A percentile compares a stretch with the other conserved stretches of the same genome.
These are phyloP conservation scores for Berkeleyomyces rouxiae DNA, from an alignment of 2,329 filamentous ascomycete species.

Conservation along the genomic window DNA sequence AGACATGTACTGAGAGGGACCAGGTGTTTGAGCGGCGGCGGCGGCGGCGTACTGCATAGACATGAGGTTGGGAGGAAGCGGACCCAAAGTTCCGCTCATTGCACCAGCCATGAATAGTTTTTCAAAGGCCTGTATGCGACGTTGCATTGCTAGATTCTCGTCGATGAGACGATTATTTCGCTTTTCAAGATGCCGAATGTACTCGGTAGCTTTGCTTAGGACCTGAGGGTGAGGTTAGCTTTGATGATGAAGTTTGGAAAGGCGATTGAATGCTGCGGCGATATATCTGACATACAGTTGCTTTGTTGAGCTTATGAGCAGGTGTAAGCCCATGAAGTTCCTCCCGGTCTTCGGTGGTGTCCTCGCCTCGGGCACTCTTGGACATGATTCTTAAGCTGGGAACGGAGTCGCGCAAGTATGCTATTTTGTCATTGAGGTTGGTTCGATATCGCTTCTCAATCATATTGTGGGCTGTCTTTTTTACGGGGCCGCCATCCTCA, in stretches of 20 bases:
- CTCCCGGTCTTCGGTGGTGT: constrained; percentile 57
- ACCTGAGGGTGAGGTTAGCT: constrained; percentile 31
- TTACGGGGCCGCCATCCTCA: constrained; percentile 37
- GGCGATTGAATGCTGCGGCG: not conserved
- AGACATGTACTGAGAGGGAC: constrained; percentile 22
- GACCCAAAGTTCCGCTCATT: constrained; percentile 43
- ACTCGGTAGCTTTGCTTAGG: constrained; percentile 87
- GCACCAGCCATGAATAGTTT: constrained; percentile 69
- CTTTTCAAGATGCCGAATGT: constrained; percentile 86
- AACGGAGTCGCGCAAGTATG: constrained; percentile 77
- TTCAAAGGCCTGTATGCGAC: constrained; percentile 55
- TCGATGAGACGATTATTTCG: constrained; percentile 67
- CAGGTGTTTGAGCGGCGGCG: constrained; percentile 16
- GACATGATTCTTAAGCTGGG: constrained; percentile 76
- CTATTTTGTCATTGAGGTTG: constrained; percentile 94
- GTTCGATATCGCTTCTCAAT: constrained; percentile 95
- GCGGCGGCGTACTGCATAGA: constrained; percentile 31
- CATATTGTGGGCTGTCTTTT: constrained; percentile 96
- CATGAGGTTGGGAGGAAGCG: constrained; percentile 36
- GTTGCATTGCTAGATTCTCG: constrained; percentile 66
- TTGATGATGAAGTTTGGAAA: not conserved
- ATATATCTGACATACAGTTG: constrained; percentile 41
- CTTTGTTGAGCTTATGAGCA: constrained; percentile 91
- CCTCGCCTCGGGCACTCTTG: constrained; percentile 51
- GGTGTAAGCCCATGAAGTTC: constrained; percentile 69